Base-by-base conservation (phyloP, 202 grass and related monocot species). In the Dendrocalamus latiflorus region DNA sequence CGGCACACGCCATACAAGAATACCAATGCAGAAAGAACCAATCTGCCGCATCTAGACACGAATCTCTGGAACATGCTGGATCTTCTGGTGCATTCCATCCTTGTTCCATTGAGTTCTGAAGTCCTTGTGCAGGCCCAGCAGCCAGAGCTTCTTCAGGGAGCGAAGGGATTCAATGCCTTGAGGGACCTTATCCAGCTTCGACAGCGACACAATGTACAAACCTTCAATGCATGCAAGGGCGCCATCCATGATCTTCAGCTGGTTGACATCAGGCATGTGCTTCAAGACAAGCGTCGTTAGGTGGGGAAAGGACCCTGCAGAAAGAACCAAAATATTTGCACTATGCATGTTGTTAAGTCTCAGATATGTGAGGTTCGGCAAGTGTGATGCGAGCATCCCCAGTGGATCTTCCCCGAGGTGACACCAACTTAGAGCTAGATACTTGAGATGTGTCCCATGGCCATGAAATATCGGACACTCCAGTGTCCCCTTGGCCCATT, bases 371-470 rank as follows among this genome's bases (percentile, higher is more conserved):
- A 94, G 75, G 79, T 86, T 92, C 0, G 74, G 39, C 25, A 90
- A 65, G 61, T 60, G 22, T 2, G 47, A 36, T 16, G 74, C 62
- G 12, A 92, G 79, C 41, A 76, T 53, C 49, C 44, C 13, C 9
- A 94, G 21, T 37, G 87, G 89, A 67, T 94, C 89, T 51, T 82
- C 25, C 6, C 11, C 50, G 47, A 90, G 65, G 6, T 62, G 24
- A 38, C 73, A 90, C 38, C 78, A 57, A 10, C 79, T 71, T 41
- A 90, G 33, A 20, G 47, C 34, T 24, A 94, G 39, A 20, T 82
- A 56, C 37, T 86, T 81, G 28, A 94, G 72, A 58, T 68, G 22
- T 41, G 8, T 26, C 0, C 73, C 36, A 59, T 82, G 68, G 10
- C 0, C 4, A 24, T 2, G 74, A 43, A 94, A 85, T 20, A 92